Conservation (phyloP, 2,329 filamentous ascomycete genomes). For the Rutstroemia sp. region DNA sequence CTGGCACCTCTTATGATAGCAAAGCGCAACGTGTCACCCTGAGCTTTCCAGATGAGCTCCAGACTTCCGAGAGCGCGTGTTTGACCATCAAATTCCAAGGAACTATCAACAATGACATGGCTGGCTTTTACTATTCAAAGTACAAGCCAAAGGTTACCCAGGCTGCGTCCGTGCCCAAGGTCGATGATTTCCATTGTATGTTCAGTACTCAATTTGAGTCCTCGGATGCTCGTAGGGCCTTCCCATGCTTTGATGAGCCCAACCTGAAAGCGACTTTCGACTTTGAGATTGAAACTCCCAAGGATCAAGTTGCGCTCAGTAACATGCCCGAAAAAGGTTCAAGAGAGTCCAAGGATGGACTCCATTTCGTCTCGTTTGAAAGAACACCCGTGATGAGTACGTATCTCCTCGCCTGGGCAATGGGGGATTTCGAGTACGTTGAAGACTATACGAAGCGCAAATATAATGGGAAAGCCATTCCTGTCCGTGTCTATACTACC, state of each 20-base stretch:
- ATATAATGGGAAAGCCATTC: constrained; percentile 86
- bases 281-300: constrained; percentile 84
- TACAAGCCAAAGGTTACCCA: constrained; percentile 76
- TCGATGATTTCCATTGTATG: constrained; percentile 63
- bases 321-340: constrained; percentile 88
- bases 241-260: constrained; percentile 97
- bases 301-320: constrained; percentile 80
- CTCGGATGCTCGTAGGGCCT: constrained; percentile 87
- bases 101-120: constrained; percentile 83
- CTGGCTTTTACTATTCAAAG: constrained; percentile 87
- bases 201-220: constrained; percentile 97
- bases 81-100: constrained; percentile 71
- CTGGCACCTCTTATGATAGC: constrained; percentile 70
- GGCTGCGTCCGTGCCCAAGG: constrained; percentile 69
- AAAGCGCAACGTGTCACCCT: constrained; percentile 79
- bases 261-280: constrained; percentile 96
- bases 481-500: constrained; percentile 93
- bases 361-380: constrained; percentile 72
- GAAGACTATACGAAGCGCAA: constrained; percentile 83
- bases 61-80: constrained; percentile 56
- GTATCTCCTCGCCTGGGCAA: constrained; percentile 84
- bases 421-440: constrained; percentile 95
- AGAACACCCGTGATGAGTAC: constrained; percentile 82
- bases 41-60: constrained; percentile 65
- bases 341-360: constrained; percentile 52